Evolutionary conservation across 2,329 filamentous ascomycete species (phyloP).

Genomic region (Lasiodiplodia sp.): DNA sequence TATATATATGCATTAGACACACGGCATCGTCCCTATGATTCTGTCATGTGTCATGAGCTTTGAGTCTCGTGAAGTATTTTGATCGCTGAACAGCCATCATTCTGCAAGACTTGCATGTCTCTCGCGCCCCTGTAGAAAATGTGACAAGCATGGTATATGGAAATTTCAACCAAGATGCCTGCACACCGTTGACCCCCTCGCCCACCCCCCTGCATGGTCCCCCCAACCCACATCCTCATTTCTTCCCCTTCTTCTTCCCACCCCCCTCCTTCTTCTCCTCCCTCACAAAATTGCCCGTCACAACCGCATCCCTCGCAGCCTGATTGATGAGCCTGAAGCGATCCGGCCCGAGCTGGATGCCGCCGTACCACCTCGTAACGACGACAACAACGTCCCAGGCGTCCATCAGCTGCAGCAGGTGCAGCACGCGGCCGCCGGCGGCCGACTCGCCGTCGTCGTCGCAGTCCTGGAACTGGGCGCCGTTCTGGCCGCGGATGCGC

Average conservation of each 20-base stretch:
- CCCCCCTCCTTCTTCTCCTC: slow-evolving; percentile 54
- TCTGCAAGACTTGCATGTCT: not conserved
- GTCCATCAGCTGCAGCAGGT: slow-evolving; percentile 94
- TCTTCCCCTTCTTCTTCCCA: slow-evolving; percentile 42
- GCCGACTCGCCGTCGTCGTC: slow-evolving; percentile 97
- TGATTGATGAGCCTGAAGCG: slow-evolving; percentile 90
- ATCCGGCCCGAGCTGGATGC: slow-evolving; percentile 85
- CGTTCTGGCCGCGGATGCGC: slow-evolving; percentile 72
- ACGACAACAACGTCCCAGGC: slow-evolving; percentile 93
- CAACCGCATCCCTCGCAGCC: slow-evolving; percentile 82
- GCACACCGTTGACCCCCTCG: not conserved
- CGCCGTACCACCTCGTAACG: slow-evolving; percentile 94
- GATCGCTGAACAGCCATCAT: not conserved
- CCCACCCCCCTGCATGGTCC: not conserved
- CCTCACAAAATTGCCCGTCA: slow-evolving; percentile 74
- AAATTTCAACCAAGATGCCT: not conserved
- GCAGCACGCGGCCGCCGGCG: slow-evolving; percentile 82
- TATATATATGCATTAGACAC: no score
- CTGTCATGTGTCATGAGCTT: not conserved
- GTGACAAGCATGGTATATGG: not conserved
- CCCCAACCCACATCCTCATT: not conserved
- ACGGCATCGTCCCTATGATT: no score
- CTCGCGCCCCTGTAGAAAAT: not conserved
- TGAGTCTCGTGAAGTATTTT: not conserved
- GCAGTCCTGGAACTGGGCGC: slow-evolving; percentile 79